These are phyloP conservation scores for Sarocladium oryzae DNA, from an alignment of 2,329 filamentous ascomycete genomes.

Conservation along the genomic window DNA sequence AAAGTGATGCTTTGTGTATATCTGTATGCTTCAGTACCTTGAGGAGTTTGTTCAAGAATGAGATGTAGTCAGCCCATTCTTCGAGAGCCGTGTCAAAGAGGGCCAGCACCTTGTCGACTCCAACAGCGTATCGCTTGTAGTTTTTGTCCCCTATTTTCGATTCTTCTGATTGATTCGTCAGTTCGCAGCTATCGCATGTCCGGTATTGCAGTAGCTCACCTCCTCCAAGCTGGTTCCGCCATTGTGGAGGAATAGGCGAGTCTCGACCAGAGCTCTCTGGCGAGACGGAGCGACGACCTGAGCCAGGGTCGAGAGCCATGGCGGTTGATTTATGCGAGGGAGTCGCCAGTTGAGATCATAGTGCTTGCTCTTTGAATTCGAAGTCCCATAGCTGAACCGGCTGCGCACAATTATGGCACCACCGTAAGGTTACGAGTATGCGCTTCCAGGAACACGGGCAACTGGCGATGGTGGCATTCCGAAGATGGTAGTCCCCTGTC, in stretches of 20 bases:
- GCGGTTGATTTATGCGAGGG: background rate
- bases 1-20: no score
- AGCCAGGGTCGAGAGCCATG: conserved; percentile 60
- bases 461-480: conserved; percentile 9
- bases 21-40: conserved; percentile 52
- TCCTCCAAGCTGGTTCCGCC: conserved; percentile 70
- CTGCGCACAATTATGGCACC: background rate
- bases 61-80: conserved; percentile 99
- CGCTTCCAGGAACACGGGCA: background rate
- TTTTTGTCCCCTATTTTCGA: conserved; percentile 53
- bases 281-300: conserved; percentile 55
- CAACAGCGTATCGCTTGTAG: conserved; percentile 83
- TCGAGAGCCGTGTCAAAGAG: conserved; percentile 90
- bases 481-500: background rate
- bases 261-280: conserved; percentile 79
- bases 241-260: conserved; percentile 68
- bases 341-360: conserved; percentile 1
- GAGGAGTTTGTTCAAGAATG: conserved; percentile 82
- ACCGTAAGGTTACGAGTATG: no score
- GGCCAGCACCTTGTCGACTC: conserved; percentile 78
- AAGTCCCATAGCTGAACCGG: background rate
- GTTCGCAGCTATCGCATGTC: background rate
- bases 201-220: conserved; percentile 45
- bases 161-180: conserved; percentile 39
- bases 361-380: background rate